These are phyloP conservation scores for Euclidium syriacum DNA, from an alignment of 345 rosid genomes.

Conservation along the genomic window DNA sequence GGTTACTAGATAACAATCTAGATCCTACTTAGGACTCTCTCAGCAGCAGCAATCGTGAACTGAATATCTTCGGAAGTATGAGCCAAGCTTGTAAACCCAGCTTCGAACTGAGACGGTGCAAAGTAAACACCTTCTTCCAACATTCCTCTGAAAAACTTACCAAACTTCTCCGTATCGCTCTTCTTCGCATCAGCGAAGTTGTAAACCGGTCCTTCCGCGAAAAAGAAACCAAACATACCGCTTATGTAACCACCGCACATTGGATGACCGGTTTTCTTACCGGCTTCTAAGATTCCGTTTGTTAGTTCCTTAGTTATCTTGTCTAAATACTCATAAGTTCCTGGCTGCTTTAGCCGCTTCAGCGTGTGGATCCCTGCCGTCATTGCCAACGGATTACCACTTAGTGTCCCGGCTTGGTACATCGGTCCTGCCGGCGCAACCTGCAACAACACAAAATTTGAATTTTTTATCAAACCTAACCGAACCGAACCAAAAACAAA, in stretches of 20 bases:
- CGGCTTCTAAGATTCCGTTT: slow-evolving; percentile 67
- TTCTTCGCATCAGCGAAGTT: slow-evolving; percentile 79
- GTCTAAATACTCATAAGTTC: slow-evolving; percentile 72
- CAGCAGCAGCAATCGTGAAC: slow-evolving; percentile 74
- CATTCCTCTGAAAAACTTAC: slow-evolving; percentile 70
- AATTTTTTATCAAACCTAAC: neutral
- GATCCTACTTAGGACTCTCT: slow-evolving; percentile 60
- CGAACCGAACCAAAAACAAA: too few relatives aligned
- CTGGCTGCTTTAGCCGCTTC: slow-evolving; percentile 61
- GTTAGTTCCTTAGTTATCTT: slow-evolving; percentile 63
- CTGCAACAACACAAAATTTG: neutral
- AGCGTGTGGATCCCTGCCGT: slow-evolving; percentile 85
- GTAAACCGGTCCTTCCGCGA: slow-evolving; percentile 80
- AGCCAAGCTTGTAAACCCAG: slow-evolving; percentile 93
- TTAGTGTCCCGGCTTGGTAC: slow-evolving; percentile 97
- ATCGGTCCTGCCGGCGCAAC: slow-evolving; percentile 97
- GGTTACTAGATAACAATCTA: slow-evolving; percentile 27
- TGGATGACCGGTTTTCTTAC: slow-evolving; percentile 80
- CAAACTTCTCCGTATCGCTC: slow-evolving; percentile 77
- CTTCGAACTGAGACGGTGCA: slow-evolving; percentile 97
- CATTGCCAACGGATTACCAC: slow-evolving; percentile 97
- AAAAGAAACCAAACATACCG: slow-evolving; percentile 97
- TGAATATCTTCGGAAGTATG: slow-evolving; percentile 71
- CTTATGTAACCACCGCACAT: slow-evolving; percentile 78
- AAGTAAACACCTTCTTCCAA: slow-evolving; percentile 92